Conservation (phyloP, 441 rosid genomes). For the Populus hybrid region DNA sequence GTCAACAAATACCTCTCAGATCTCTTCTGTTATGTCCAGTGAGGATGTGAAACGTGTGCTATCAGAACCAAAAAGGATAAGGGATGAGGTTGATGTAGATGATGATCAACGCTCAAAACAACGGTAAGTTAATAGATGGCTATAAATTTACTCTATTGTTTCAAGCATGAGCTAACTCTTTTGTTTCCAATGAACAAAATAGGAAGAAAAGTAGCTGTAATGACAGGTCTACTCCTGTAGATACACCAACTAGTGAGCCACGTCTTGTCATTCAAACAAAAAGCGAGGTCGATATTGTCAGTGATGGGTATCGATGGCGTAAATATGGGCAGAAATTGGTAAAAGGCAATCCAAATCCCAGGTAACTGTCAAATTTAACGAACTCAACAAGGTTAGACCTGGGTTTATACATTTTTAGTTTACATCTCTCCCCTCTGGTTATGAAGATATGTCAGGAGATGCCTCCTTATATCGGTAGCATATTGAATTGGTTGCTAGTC, state of each 20-base stretch:
- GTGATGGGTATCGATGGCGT: constrained; percentile 98
- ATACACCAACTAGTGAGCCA: constrained; percentile 50
- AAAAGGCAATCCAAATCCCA: constrained; percentile 93
- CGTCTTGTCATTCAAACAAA: constrained; percentile 63
- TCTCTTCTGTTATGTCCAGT: constrained; percentile 30
- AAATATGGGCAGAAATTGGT: constrained; percentile 97
- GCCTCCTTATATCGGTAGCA: neutral
- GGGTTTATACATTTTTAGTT: neutral
- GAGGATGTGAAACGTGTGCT: constrained; percentile 40
- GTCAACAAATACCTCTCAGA: constrained; percentile 33
- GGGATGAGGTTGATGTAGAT: constrained; percentile 39
- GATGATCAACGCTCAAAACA: constrained; percentile 55
- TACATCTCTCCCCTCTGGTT: neutral
- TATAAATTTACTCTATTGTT: neutral
- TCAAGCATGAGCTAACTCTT: constrained; percentile 10
- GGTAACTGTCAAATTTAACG: constrained; percentile 35
- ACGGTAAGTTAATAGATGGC: constrained; percentile 39
- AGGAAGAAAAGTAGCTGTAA: constrained; percentile 57
- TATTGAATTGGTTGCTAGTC: neutral
- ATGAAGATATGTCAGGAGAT: neutral
- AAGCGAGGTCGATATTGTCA: constrained; percentile 75
- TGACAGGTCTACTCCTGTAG: constrained; percentile 36
- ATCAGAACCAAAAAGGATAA: constrained; percentile 45
- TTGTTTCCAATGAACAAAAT: constrained; percentile 12
- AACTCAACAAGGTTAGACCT: neutral